phyloP scores from a whole-genome alignment of 805 yeast species.

The Tetrapisispora iriomotensis region DNA sequence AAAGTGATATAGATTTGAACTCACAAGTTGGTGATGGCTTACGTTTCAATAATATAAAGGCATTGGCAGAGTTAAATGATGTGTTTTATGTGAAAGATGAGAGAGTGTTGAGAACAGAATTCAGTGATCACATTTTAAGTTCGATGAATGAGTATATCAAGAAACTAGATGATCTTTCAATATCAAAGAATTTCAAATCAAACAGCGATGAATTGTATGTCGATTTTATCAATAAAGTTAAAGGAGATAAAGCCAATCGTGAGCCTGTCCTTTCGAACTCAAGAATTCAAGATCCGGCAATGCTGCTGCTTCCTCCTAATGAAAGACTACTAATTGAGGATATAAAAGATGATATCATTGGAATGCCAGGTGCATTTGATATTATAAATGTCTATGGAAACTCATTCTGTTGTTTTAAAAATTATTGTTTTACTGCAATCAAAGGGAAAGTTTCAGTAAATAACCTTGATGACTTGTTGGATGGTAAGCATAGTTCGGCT shows the following conservation, averaged over 20 bases:
- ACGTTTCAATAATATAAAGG: too few relatives aligned
- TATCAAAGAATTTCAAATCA: background rate
- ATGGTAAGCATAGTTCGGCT: background rate
- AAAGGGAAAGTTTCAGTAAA: background rate
- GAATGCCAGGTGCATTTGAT: background rate
- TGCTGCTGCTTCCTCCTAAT: slow-evolving; percentile 12
- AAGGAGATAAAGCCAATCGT: slow-evolving; percentile 5
- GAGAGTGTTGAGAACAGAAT: background rate
- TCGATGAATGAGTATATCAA: background rate
- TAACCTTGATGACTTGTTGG: background rate
- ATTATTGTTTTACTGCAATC: background rate
- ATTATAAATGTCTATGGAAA: background rate
- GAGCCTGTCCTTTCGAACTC: slow-evolving; percentile 20
- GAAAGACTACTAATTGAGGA: slow-evolving; percentile 13
- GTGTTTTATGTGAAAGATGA: background rate
- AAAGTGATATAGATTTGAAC: background rate
- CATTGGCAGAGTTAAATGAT: background rate
- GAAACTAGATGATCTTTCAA: background rate
- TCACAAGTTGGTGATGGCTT: too few relatives aligned
- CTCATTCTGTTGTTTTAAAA: background rate
- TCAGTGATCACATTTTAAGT: background rate
- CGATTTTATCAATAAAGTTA: slow-evolving; percentile 1
- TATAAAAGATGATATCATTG: background rate
- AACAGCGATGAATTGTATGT: background rate
- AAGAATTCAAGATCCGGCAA: slow-evolving; percentile 14